Percentiles rank a stretch among this genome's conserved stretches.
phyloP scores from a whole-genome alignment of 305 asterid genomes.

The Plantago coronopus region DNA sequence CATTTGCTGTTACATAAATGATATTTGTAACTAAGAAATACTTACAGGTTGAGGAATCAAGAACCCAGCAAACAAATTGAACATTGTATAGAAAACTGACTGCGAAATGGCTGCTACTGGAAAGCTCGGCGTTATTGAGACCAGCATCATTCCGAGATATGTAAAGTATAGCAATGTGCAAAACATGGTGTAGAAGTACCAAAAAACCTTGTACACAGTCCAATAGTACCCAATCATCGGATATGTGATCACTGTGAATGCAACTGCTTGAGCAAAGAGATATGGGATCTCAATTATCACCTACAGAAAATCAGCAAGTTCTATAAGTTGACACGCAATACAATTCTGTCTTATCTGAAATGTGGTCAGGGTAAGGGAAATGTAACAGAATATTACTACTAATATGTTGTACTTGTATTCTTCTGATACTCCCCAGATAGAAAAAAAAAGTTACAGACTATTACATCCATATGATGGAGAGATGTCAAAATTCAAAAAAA shows the following conservation, averaged over 20 bases:
- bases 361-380: too few species aligned
- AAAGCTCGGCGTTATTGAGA: conserved; percentile 56
- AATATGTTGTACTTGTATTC: too few species aligned
- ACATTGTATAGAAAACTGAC: conserved; percentile 41
- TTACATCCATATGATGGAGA: too few species aligned
- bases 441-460: too few species aligned
- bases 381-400: too few species aligned
- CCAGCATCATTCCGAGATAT: conserved; percentile 56
- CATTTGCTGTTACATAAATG: too few species aligned
- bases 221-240: conserved; percentile 61
- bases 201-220: conserved; percentile 47
- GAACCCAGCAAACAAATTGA: conserved; percentile 50
- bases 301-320: conserved; percentile 26
- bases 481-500: too few species aligned
- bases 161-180: conserved; percentile 51
- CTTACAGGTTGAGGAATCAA: conserved; percentile 50
- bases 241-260: conserved; percentile 47
- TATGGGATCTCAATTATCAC: conserved; percentile 55
- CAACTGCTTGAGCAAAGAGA: conserved; percentile 39
- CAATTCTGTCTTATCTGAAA: too few species aligned
- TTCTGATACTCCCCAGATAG: too few species aligned
- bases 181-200: conserved; percentile 54
- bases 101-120: conserved; percentile 54
- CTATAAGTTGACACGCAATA: too few species aligned
- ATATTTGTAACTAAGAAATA: neutral